Evolutionary conservation across 2,329 filamentous ascomycete genomes (phyloP).

Genomic region (Nemania diffusa): DNA sequence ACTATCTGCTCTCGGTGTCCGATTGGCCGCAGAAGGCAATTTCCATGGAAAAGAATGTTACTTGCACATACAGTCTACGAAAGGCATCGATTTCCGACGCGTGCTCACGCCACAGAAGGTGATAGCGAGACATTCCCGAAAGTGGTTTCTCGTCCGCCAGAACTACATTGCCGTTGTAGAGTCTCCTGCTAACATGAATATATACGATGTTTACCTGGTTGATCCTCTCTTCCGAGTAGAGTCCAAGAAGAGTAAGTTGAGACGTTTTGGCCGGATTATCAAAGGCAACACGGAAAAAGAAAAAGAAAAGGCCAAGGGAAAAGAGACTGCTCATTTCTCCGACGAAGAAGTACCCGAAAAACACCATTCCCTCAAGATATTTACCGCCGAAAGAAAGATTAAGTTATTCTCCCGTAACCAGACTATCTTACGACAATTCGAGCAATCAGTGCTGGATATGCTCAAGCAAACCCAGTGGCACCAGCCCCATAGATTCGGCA

Average conservation of each 20-base stretch:
- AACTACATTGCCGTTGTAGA: constrained; percentile 99
- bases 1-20: constrained; percentile 90
- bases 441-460: constrained; percentile 92
- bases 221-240: constrained; percentile 87
- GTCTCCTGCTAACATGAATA: constrained; percentile 97
- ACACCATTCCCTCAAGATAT: constrained; percentile 87
- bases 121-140: constrained; percentile 84
- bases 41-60: constrained; percentile 98
- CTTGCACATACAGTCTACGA: constrained; percentile 89
- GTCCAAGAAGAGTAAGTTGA: constrained; percentile 71
- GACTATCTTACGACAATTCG: constrained; percentile 88
- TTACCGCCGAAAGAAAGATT: constrained; percentile 91
- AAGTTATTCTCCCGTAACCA: constrained; percentile 93
- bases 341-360: constrained; percentile 51
- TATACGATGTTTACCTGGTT: constrained; percentile 98
- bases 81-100: constrained; percentile 86
- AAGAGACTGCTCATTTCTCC: constrained; percentile 45
- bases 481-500: constrained; percentile 85
- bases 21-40: constrained; percentile 92
- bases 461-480: constrained; percentile 84
- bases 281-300: constrained; percentile 69
- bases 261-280: constrained; percentile 65
- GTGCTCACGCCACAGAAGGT: constrained; percentile 82
- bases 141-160: constrained; percentile 98
- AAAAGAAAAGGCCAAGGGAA: too few species aligned